Percentiles rank a stretch among this genome's conserved stretches.
Conservation (phyloP, 345 rosid species). For the Alliaria petiolata region DNA sequence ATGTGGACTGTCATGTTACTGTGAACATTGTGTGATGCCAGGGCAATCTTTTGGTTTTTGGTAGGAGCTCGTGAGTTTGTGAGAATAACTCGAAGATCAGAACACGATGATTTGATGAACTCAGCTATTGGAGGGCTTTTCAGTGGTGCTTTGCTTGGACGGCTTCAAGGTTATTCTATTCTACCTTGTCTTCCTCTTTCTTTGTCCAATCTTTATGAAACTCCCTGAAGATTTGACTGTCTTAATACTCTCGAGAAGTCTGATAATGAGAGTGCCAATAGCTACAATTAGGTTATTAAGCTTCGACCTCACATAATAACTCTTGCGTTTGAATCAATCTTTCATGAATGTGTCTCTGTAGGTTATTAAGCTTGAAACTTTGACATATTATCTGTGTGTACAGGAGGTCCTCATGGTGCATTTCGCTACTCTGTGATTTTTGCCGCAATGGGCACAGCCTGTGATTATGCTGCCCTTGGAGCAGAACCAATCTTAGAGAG, state of each 20-base stretch:
- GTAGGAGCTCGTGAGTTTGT: constrained; percentile 85
- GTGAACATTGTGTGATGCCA: background rate
- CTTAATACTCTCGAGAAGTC: constrained; percentile 1
- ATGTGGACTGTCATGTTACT: background rate
- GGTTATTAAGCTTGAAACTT: background rate
- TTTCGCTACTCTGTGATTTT: constrained; percentile 65
- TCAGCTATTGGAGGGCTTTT: constrained; percentile 77
- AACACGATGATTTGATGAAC: constrained; percentile 62
- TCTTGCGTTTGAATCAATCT: too few species aligned
- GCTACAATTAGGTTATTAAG: background rate
- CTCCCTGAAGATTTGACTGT: background rate
- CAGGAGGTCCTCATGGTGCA: constrained; percentile 83
- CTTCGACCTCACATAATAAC: background rate
- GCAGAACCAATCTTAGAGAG: constrained; percentile 42
- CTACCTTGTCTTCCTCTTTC: background rate
- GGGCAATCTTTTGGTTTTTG: constrained; percentile 24
- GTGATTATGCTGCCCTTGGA: constrained; percentile 49
- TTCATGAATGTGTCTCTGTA: background rate
- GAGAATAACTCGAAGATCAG: constrained; percentile 59
- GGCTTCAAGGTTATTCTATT: constrained; percentile 61
- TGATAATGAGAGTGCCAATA: background rate
- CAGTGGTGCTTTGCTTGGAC: constrained; percentile 79
- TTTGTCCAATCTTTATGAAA: background rate
- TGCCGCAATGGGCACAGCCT: constrained; percentile 56
- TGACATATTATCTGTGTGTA: constrained; percentile 6